A percentile compares a stretch with the other conserved stretches of the same genome.
These are phyloP conservation scores for Diaporthe sp. DNA, from an alignment of 2,329 filamentous ascomycete species.

Conservation along the genomic window DNA sequence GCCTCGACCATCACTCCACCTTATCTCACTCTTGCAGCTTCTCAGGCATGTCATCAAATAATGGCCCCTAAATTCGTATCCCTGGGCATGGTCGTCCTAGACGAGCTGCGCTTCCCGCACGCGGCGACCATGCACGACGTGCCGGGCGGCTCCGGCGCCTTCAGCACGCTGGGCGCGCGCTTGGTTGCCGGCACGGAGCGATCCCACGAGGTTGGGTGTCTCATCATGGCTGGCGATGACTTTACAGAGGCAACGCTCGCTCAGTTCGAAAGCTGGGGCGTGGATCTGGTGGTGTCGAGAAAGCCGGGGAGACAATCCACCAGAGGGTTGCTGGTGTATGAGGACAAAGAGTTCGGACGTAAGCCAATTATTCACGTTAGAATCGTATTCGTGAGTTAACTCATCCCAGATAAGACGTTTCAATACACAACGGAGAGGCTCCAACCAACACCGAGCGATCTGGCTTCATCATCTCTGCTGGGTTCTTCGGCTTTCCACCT, in stretches of 20 bases:
- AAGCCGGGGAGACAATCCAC: slow-evolving; percentile 16
- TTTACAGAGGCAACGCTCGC: slow-evolving; percentile 14
- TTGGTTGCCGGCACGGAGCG: slow-evolving; percentile 18
- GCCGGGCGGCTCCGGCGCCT: slow-evolving; percentile 52
- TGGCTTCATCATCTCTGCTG: slow-evolving; percentile 39
- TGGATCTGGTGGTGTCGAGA: slow-evolving; percentile 13
- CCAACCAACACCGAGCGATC: slow-evolving; percentile 38
- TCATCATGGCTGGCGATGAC: slow-evolving; percentile 31
- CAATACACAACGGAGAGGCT: slow-evolving; percentile 44
- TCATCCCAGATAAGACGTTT: slow-evolving; percentile 47
- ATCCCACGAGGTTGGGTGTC: slow-evolving; percentile 20
- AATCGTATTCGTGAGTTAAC: slow-evolving; percentile 18
- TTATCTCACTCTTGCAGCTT: no score
- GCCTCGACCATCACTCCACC: not conserved
- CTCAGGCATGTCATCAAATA: not conserved
- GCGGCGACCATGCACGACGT: slow-evolving; percentile 46
- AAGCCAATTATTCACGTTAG: not conserved
- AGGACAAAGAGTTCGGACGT: slow-evolving; percentile 29
- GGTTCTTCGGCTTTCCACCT: slow-evolving; percentile 46
- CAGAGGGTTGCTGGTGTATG: slow-evolving; percentile 32
- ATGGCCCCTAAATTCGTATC: slow-evolving; percentile 47
- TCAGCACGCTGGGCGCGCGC: slow-evolving; percentile 47
- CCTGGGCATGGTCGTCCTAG: slow-evolving; percentile 52
- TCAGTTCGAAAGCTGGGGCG: slow-evolving; percentile 24
- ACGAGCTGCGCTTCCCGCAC: slow-evolving; percentile 51